Evolutionary conservation across 1,139 yeast genomes (phyloP).

Genomic region (Yamadazyma sp.): DNA sequence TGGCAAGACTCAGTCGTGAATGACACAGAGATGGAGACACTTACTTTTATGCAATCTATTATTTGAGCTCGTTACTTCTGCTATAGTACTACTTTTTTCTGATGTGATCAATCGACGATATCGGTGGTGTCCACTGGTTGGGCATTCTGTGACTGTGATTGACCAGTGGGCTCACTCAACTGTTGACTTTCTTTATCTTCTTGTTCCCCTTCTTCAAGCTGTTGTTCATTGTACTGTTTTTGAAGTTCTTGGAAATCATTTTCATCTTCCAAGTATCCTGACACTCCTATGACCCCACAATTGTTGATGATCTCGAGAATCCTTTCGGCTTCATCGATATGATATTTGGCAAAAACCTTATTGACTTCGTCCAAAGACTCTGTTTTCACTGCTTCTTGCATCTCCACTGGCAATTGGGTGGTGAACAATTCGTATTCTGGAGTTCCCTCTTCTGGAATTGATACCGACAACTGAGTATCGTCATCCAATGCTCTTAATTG

Average conservation of each 20-base stretch:
- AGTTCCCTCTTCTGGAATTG: constrained; percentile 60
- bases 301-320: constrained; percentile 73
- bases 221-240: constrained; percentile 42
- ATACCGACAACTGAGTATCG: constrained; percentile 69
- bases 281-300: constrained; percentile 82
- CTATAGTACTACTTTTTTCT: not conserved
- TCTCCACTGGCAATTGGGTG: constrained; percentile 54
- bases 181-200: constrained; percentile 9
- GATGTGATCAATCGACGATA: constrained; percentile 22
- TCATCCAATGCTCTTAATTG: constrained; percentile 91
- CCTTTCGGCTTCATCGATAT: constrained; percentile 77
- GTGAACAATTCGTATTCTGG: constrained; percentile 56
- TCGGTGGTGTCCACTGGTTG: constrained; percentile 20
- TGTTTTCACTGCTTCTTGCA: constrained; percentile 77
- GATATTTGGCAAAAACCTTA: constrained; percentile 74
- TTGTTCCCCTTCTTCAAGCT: constrained; percentile 14
- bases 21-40: not conserved
- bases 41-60: not conserved
- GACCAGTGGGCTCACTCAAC: not conserved
- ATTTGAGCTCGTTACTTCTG: not conserved
- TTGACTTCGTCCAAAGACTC: constrained; percentile 77
- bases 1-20: constrained; percentile 34
- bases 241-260: constrained; percentile 66
- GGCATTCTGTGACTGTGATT: not conserved
- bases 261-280: constrained; percentile 74